Evolutionary conservation across 2,329 filamentous ascomycete genomes (phyloP).

Genomic region (Verticillium isaacii): DNA sequence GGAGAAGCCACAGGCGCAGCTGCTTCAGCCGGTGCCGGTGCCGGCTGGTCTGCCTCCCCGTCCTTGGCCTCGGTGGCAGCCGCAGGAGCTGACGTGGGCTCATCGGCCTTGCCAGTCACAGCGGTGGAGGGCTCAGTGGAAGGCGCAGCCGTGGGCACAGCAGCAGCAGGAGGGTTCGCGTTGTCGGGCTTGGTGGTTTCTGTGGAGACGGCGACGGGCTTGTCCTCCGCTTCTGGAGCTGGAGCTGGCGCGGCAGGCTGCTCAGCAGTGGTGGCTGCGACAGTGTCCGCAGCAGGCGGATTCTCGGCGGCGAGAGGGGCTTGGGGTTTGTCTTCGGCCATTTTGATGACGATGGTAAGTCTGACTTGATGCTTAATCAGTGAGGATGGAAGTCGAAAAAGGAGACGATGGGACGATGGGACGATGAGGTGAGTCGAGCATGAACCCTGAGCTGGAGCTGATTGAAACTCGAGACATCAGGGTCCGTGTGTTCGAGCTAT

Average conservation of each 20-base stretch:
- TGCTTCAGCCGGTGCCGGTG: conserved; percentile 11
- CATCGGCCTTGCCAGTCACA: neutral
- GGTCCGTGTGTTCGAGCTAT: neutral
- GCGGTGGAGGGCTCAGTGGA: neutral
- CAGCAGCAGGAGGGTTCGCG: neutral
- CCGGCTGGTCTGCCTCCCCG: conserved; percentile 13
- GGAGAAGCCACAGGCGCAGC: conserved; percentile 45
- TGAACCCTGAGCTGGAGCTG: neutral
- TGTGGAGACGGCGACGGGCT: neutral
- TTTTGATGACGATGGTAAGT: neutral
- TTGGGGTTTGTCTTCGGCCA: conserved; percentile 1
- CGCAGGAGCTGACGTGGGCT: neutral
- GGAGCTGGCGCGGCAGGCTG: neutral
- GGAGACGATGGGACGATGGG: neutral
- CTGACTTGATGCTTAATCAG: neutral
- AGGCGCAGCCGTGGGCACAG: neutral
- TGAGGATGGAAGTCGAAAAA: neutral
- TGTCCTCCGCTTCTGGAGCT: neutral
- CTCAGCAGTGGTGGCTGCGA: neutral
- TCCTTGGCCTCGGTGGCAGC: conserved; percentile 16
- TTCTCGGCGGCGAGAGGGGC: neutral
- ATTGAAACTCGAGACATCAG: neutral
- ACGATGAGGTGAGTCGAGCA: neutral
- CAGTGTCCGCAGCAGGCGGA: neutral
- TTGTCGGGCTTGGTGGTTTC: neutral